Evolutionary conservation across 176 grass and related monocot genomes (phyloP), one percentile per base, ranked within the genome.

Genomic region (Dendrocalamus sinicus): DNA sequence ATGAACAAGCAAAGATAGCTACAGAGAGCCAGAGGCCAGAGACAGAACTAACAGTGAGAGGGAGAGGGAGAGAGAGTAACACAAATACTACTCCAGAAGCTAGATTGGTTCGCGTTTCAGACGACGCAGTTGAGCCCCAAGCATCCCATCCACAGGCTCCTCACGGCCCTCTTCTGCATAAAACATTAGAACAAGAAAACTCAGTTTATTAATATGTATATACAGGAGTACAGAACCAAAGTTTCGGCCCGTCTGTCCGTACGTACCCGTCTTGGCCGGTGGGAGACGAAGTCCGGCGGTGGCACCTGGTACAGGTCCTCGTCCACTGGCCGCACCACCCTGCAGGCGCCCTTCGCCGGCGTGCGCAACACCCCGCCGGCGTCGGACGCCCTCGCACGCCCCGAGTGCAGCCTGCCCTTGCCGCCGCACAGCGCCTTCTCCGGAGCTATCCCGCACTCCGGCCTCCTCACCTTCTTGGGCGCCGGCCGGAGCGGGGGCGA

Each of bases 281-380:
- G 2, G 15, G 55, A 45, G 22, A 6, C 12, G 24, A 57, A 9
- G 22, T 81, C 72, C 62, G 39, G 39, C 70, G 76, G 76, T 2
- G 88, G 76, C 70, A 88, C 86, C 65, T 78, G 86, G 80, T 88
- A 88, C 65, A 88, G 73, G 54, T 83, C 86, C 64, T 60, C 80
- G 66, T 88, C 86, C 2, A 88, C 74, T 1, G 86, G 55, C 32
- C 80, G 35, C 11, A 88, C 86, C 7, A 83, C 74, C 66, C 86
- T 54, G 5, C 80, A 70, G 2, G 28, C n/a, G 15, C 11, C 73
- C 46, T n/a, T 88, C 17, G 24, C 72, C 11, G 78, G n/a, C 28
- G 50, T 3, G 5, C 23, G 58, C 37, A n/a, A 58, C 15, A 28
- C 3, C 0, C 32, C 45, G 32, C 6, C 44, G 15, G 55, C 28